phyloP scores from a whole-genome alignment of 2,329 filamentous ascomycete species.

The Ophiosphaerella herpotricha region DNA sequence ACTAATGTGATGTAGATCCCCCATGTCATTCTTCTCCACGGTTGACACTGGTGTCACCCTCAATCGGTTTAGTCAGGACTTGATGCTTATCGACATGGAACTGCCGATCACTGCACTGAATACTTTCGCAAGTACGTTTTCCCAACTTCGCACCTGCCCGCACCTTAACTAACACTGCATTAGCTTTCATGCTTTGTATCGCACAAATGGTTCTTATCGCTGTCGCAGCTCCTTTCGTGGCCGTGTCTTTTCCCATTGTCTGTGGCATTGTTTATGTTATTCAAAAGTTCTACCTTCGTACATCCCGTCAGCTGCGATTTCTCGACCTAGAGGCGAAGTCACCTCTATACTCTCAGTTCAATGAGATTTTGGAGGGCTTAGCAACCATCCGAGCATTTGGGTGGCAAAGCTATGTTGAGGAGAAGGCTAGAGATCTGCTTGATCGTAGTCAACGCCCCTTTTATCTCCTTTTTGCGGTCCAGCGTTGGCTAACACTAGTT shows the following conservation, averaged over 20 bases:
- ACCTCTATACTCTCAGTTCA: constrained; percentile 58
- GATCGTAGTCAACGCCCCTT: constrained; percentile 51
- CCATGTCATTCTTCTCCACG: constrained; percentile 50
- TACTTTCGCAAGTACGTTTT: constrained; percentile 35
- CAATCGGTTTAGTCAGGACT: constrained; percentile 57
- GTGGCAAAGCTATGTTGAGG: constrained; percentile 50
- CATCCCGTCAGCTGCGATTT: constrained; percentile 55
- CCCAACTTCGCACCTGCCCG: neutral
- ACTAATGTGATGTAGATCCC: constrained; percentile 33
- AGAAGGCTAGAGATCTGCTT: constrained; percentile 46
- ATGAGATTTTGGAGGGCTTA: constrained; percentile 56
- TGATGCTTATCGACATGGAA: constrained; percentile 53
- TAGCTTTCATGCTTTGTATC: constrained; percentile 39
- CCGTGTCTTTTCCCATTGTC: constrained; percentile 48
- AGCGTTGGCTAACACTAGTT: constrained; percentile 51
- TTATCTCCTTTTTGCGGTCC: constrained; percentile 53
- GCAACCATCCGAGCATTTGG: constrained; percentile 58
- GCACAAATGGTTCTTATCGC: constrained; percentile 46
- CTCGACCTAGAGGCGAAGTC: constrained; percentile 59
- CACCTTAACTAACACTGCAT: constrained; percentile 4
- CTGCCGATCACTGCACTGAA: constrained; percentile 44
- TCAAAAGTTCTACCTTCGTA: constrained; percentile 54
- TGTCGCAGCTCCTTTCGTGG: constrained; percentile 46
- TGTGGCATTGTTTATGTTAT: constrained; percentile 46
- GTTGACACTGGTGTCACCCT: constrained; percentile 52